A percentile compares a stretch with the other conserved stretches of the same genome.
Evolutionary conservation across 164 flowering plant genomes (phyloP).

Genomic region (Tinospora cordifolia): DNA sequence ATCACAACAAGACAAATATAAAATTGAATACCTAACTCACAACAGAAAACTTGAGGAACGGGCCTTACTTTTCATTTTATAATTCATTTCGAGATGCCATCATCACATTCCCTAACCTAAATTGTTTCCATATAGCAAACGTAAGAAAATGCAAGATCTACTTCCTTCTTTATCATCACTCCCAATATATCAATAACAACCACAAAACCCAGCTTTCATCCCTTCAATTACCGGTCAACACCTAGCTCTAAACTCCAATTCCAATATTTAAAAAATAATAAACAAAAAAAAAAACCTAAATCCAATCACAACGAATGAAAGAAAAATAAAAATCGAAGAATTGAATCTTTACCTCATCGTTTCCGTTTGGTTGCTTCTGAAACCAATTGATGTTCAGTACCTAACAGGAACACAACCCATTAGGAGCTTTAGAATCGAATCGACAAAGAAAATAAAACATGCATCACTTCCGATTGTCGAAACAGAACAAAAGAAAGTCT

Average conservation of each 20-base stretch:
- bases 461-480: constrained; percentile 1
- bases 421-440: background rate
- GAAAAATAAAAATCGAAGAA: background rate
- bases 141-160: too few relatives aligned
- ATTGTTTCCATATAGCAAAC: too few relatives aligned
- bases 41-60: too few relatives aligned
- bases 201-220: background rate
- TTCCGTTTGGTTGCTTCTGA: constrained; percentile 71
- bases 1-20: too few relatives aligned
- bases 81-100: too few relatives aligned
- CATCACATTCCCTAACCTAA: too few relatives aligned
- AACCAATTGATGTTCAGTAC: constrained; percentile 77
- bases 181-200: background rate
- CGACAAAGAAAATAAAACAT: background rate
- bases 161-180: background rate
- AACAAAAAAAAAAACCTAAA: too few relatives aligned
- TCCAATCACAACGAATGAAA: background rate
- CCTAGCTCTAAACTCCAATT: too few relatives aligned
- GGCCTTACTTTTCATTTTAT: too few relatives aligned
- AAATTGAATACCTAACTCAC: too few relatives aligned
- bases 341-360: constrained; percentile 59
- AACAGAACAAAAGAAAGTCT: background rate
- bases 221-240: too few relatives aligned
- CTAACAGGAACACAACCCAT: constrained; percentile 24
- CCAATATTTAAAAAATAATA: too few relatives aligned